Evolutionary conservation across 2,329 filamentous ascomycete genomes (phyloP).

Genomic region (Leptodontidium sp.): DNA sequence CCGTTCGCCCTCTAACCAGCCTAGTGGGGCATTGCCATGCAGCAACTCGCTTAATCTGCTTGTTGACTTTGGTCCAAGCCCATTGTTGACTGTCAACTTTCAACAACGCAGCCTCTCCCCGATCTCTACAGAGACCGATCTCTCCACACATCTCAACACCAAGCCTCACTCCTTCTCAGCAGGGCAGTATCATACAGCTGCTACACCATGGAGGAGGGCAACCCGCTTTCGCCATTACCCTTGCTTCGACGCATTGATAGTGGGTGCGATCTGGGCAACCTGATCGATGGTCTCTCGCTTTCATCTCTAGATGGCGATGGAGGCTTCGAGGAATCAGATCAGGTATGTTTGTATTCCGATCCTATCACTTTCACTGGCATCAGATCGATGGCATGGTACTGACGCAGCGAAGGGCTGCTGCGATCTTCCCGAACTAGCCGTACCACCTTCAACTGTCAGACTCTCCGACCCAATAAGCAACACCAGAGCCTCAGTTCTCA

Average conservation of each 20-base stretch:
- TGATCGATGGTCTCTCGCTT: neutral
- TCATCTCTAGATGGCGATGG: neutral
- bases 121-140: neutral
- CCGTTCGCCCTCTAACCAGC: no score
- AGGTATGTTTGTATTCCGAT: neutral
- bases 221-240: neutral
- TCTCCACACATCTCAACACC: neutral
- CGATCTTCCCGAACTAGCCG: neutral
- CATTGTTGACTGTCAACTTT: slow-evolving; percentile 2
- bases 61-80: neutral
- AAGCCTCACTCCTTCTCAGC: neutral
- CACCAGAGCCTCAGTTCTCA: no score
- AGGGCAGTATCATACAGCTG: neutral
- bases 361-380: neutral
- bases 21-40: neutral
- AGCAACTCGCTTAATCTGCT: neutral
- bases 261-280: neutral
- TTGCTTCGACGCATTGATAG: neutral
- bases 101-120: neutral
- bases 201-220: neutral
- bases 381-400: neutral
- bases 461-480: no score
- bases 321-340: neutral
- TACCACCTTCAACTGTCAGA: neutral
- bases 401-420: neutral